A percentile compares a stretch with the other conserved stretches of the same genome.
Conservation (phyloP, 1,284 basidiomycete genomes). For the Nidula niveotomentosa region DNA sequence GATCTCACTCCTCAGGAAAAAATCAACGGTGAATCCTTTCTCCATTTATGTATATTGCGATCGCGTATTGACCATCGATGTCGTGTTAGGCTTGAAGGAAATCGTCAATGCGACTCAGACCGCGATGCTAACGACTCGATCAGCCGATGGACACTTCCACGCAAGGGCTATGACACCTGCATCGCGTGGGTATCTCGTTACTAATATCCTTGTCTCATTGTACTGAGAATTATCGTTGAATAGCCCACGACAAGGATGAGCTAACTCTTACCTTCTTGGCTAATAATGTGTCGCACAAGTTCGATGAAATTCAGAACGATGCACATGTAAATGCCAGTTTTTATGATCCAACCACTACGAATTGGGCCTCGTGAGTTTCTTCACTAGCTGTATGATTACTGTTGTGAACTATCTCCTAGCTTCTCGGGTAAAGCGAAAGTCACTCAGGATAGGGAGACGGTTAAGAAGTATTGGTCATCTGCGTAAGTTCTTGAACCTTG, state of each 20-base stretch:
- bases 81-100: slow-evolving; percentile 49
- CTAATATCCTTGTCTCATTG: neutral
- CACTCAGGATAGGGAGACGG: slow-evolving; percentile 59
- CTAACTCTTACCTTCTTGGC: slow-evolving; percentile 71
- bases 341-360: slow-evolving; percentile 69
- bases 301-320: slow-evolving; percentile 77
- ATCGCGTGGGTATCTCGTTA: slow-evolving; percentile 45
- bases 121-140: slow-evolving; percentile 82
- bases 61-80: neutral
- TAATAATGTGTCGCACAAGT: slow-evolving; percentile 77
- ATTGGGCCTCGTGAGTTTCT: slow-evolving; percentile 73
- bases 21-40: slow-evolving; percentile 47
- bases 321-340: slow-evolving; percentile 80
- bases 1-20: slow-evolving; percentile 61
- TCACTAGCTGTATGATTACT: neutral
- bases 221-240: neutral
- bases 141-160: slow-evolving; percentile 75
- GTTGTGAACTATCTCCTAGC: slow-evolving; percentile 17
- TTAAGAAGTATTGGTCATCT: slow-evolving; percentile 71
- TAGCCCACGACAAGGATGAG: slow-evolving; percentile 47
- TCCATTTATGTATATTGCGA: neutral
- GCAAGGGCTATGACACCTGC: slow-evolving; percentile 83
- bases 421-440: slow-evolving; percentile 74
- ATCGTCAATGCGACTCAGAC: slow-evolving; percentile 63
- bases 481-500: slow-evolving; percentile 36